Conservation (phyloP, 495 filamentous ascomycete species). For the Aspergillus campestris region DNA sequence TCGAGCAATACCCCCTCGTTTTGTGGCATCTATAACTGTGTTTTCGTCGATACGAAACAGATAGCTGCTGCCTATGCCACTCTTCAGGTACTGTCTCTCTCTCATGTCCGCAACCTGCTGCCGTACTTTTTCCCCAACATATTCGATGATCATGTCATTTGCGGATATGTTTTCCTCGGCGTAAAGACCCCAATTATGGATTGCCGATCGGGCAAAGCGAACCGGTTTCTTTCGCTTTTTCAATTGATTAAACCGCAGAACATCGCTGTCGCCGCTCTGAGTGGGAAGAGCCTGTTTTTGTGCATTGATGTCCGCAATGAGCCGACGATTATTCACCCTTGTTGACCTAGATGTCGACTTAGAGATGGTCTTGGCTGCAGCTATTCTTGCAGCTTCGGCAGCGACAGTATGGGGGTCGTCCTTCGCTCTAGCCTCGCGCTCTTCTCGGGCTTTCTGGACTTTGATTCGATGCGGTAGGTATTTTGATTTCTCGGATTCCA, state of each 20-base stretch:
- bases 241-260: conserved; percentile 94
- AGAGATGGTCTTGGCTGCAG: conserved; percentile 67
- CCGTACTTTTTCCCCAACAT: conserved; percentile 94
- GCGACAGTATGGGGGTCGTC: conserved; percentile 58
- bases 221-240: conserved; percentile 99
- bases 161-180: conserved; percentile 94
- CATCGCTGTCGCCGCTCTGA: conserved; percentile 66
- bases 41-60: conserved; percentile 98
- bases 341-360: conserved; percentile 77
- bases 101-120: conserved; percentile 94
- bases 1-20: conserved; percentile 92
- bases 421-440: conserved; percentile 72
- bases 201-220: conserved; percentile 93
- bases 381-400: conserved; percentile 62
- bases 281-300: conserved; percentile 77
- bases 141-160: conserved; percentile 99
- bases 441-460: conserved; percentile 81
- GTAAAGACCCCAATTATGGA: conserved; percentile 98
- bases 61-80: conserved; percentile 94
- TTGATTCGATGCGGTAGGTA: conserved; percentile 97
- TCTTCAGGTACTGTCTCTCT: conserved; percentile 85
- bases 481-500: conserved; percentile 94
- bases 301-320: conserved; percentile 88
- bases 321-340: conserved; percentile 88
- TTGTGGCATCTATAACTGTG: conserved; percentile 95